A percentile compares a stretch with the other conserved stretches of the same genome.
phyloP scores from a whole-genome alignment of 305 asterid genomes.

The Lippia alba region DNA sequence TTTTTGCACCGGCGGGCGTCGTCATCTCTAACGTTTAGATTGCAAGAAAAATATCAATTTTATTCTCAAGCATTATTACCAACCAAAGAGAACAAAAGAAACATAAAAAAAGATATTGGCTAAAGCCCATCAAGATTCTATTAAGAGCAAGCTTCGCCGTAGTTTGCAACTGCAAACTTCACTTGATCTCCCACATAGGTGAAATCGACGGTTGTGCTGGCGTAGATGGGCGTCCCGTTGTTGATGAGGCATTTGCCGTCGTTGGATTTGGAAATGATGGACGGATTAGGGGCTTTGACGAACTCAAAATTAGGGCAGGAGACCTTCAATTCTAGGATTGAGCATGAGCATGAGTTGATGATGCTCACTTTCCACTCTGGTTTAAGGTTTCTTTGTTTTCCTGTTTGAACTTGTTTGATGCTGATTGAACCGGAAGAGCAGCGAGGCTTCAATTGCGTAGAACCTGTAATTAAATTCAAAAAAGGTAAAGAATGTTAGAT shows the following conservation, averaged over 20 bases:
- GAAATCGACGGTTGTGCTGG: neutral
- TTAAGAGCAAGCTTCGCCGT: neutral
- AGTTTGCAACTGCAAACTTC: neutral
- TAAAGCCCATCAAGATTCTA: neutral
- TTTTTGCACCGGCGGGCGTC: neutral
- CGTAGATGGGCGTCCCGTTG: neutral
- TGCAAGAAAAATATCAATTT: too few species aligned
- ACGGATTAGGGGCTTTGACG: neutral
- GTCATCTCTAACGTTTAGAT: neutral
- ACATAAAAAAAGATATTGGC: too few species aligned
- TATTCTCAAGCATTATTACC: neutral
- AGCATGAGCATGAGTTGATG: neutral
- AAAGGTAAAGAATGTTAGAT: too few species aligned
- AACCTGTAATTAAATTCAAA: neutral
- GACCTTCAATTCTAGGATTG: neutral
- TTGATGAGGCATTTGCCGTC: neutral
- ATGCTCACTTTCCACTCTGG: neutral
- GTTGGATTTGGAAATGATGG: neutral
- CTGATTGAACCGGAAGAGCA: neutral
- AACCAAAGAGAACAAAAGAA: too few species aligned
- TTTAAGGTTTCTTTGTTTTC: neutral
- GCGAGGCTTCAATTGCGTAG: neutral
- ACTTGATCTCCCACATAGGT: neutral
- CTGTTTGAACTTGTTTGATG: neutral
- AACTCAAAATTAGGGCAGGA: neutral